These are phyloP conservation scores for Endocalyx cinctus DNA, from an alignment of 2,329 filamentous ascomycete genomes.

Conservation along the genomic window DNA sequence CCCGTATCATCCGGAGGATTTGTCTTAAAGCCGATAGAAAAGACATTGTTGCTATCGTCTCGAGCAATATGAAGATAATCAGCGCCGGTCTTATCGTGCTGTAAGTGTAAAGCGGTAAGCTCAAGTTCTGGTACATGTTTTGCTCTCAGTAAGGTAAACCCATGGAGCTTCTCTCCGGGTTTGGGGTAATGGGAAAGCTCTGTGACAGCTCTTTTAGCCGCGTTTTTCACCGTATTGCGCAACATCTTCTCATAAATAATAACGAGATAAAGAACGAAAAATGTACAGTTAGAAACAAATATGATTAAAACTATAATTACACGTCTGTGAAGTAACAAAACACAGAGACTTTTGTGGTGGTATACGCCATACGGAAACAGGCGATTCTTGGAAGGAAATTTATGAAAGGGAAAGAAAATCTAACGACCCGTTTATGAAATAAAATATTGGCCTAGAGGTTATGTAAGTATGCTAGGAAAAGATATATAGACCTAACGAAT, in stretches of 20 bases:
- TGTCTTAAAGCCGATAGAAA: constrained; percentile 98
- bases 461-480: no score
- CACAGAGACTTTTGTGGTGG: no score
- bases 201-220: constrained; percentile 62
- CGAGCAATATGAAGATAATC: constrained; percentile 93
- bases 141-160: constrained; percentile 83
- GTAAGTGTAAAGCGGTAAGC: constrained; percentile 82
- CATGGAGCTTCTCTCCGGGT: constrained; percentile 81
- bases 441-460: no score
- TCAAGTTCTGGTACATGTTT: constrained; percentile 95
- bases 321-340: no score
- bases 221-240: constrained; percentile 42
- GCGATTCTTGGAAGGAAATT: no score
- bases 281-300: no score
- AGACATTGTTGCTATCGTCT: constrained; percentile 98
- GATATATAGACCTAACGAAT: no score
- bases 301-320: no score
- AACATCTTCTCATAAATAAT: constrained; percentile 47
- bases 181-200: constrained; percentile 72
- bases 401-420: no score
- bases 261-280: no score
- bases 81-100: constrained; percentile 92
- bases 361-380: no score
- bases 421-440: no score
- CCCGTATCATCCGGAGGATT: constrained; percentile 96